These are phyloP conservation scores for Exserohilum turcica DNA, from an alignment of 2,329 filamentous ascomycete genomes.

Conservation along the genomic window DNA sequence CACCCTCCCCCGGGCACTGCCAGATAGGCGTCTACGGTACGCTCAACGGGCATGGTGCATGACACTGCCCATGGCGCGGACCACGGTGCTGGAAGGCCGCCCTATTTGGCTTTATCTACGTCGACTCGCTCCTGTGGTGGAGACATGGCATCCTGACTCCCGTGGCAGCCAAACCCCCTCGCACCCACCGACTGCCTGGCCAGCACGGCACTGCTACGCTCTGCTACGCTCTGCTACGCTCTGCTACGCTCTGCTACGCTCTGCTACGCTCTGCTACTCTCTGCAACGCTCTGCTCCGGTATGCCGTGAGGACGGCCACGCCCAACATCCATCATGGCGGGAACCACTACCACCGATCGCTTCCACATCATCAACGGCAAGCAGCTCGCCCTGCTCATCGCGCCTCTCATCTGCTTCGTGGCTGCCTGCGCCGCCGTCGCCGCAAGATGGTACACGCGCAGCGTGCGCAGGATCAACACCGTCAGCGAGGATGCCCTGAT, in stretches of 20 bases:
- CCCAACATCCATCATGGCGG: conserved; percentile 15
- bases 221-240: too few relatives aligned
- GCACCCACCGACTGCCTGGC: too few relatives aligned
- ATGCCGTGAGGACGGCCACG: conserved; percentile 9
- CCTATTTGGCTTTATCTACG: conserved; percentile 9
- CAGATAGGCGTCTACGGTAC: conserved; percentile 11
- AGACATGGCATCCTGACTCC: conserved; percentile 10
- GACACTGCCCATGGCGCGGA: conserved; percentile 12
- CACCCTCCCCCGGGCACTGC: conserved; percentile 1
- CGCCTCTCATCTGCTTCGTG: conserved; percentile 22
- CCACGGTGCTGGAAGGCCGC: conserved; percentile 9
- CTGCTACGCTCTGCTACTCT: too few relatives aligned
- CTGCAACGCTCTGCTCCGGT: too few relatives aligned
- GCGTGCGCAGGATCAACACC: conserved; percentile 25
- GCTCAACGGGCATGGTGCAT: conserved; percentile 14
- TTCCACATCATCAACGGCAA: conserved; percentile 27
- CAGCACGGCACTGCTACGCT: too few relatives aligned
- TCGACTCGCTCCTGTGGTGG: conserved; percentile 4
- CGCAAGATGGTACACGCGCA: conserved; percentile 27
- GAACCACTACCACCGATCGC: conserved; percentile 11
- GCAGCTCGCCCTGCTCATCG: conserved; percentile 24
- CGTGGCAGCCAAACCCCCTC: conserved; percentile 3
- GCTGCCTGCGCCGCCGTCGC: conserved; percentile 19
- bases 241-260: too few relatives aligned
- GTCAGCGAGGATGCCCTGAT: conserved; percentile 24